Conservation (phyloP, 176 grass and related monocot genomes). For the Aegilops speltoides region DNA sequence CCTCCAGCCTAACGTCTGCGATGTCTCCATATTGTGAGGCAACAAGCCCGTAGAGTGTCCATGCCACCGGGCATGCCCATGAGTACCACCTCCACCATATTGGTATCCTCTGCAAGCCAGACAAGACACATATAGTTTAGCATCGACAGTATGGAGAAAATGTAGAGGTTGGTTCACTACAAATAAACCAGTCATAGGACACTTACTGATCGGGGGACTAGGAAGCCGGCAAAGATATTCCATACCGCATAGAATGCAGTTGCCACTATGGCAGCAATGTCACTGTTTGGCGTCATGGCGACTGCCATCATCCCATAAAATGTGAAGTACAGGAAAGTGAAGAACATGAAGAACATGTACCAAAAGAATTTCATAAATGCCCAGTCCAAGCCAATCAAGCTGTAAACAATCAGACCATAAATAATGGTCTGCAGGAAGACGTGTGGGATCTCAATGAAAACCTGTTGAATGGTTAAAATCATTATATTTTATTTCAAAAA, state of each 20-base stretch:
- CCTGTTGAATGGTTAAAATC: slow-evolving; percentile 42
- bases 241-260: slow-evolving; percentile 87
- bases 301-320: slow-evolving; percentile 98
- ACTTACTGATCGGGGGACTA: slow-evolving; percentile 85
- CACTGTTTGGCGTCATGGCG: slow-evolving; percentile 88
- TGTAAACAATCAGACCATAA: slow-evolving; percentile 88
- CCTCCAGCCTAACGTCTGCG: neutral
- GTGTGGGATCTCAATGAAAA: slow-evolving; percentile 89
- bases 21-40: slow-evolving; percentile 83
- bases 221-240: slow-evolving; percentile 93
- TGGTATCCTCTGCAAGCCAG: slow-evolving; percentile 78
- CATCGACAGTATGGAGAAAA: neutral
- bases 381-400: slow-evolving; percentile 80
- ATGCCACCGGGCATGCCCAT: slow-evolving; percentile 85
- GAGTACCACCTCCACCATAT: slow-evolving; percentile 99
- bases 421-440: slow-evolving; percentile 82
- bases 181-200: neutral
- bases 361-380: slow-evolving; percentile 76
- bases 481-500: neutral
- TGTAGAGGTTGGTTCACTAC: neutral
- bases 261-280: slow-evolving; percentile 84
- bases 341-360: slow-evolving; percentile 99
- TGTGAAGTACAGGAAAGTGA: slow-evolving; percentile 99
- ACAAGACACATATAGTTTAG: slow-evolving; percentile 28
- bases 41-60: slow-evolving; percentile 88